phyloP scores from a whole-genome alignment of 2,329 filamentous ascomycete genomes.

The Claviceps sorghi region DNA sequence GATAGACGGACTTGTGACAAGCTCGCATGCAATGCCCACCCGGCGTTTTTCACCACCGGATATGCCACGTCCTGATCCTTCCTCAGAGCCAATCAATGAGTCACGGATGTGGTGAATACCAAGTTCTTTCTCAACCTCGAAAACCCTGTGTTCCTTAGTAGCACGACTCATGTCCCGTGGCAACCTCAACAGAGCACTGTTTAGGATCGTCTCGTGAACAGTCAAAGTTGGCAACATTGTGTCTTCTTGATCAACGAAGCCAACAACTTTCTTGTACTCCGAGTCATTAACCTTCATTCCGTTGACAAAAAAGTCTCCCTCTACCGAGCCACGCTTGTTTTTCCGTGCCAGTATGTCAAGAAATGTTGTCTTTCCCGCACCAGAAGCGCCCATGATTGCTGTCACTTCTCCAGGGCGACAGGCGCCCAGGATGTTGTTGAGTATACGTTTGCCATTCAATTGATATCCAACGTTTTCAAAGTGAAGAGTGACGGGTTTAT shows the following conservation, averaged over 20 bases:
- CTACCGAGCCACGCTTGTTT: slow-evolving; percentile 73
- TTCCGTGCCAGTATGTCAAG: slow-evolving; percentile 91
- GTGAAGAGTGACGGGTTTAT: slow-evolving; percentile 77
- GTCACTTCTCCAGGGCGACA: slow-evolving; percentile 93
- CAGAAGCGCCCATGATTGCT: slow-evolving; percentile 96
- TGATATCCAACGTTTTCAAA: slow-evolving; percentile 81
- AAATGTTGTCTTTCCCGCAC: slow-evolving; percentile 94
- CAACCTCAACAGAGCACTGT: slow-evolving; percentile 80
- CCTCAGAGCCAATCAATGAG: slow-evolving; percentile 89
- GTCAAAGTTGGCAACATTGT: slow-evolving; percentile 92
- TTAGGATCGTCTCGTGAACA: slow-evolving; percentile 94
- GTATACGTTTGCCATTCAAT: slow-evolving; percentile 76
- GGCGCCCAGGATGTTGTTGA: slow-evolving; percentile 65
- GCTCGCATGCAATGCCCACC: slow-evolving; percentile 91
- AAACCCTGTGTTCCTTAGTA: slow-evolving; percentile 81
- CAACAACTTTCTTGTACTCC: slow-evolving; percentile 83
- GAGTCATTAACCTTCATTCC: slow-evolving; percentile 74
- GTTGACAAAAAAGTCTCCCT: slow-evolving; percentile 81
- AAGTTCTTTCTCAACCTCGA: slow-evolving; percentile 89
- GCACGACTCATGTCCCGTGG: slow-evolving; percentile 76
- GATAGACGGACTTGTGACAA: slow-evolving; percentile 94
- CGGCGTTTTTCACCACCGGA: slow-evolving; percentile 93
- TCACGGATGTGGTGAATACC: slow-evolving; percentile 90
- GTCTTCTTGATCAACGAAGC: slow-evolving; percentile 96
- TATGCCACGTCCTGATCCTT: slow-evolving; percentile 85